Conservation (phyloP, 2,329 filamentous ascomycete genomes). For the Neonectria punicea region DNA sequence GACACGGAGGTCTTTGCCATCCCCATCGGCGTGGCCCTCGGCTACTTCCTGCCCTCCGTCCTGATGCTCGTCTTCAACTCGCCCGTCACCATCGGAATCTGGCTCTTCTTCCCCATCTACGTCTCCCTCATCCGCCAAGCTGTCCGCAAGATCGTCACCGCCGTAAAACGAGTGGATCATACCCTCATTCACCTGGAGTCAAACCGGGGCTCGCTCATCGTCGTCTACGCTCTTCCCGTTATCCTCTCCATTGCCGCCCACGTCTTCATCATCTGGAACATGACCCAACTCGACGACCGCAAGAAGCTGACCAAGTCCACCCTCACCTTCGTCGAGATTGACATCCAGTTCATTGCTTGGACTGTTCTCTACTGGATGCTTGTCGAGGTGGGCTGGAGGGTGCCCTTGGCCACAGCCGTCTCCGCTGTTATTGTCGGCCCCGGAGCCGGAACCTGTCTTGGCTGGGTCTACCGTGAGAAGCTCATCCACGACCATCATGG, state of each 20-base stretch:
- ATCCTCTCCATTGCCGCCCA: slow-evolving; percentile 57
- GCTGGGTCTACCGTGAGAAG: slow-evolving; percentile 54
- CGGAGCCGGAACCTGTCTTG: slow-evolving; percentile 51
- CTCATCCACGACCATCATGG: slow-evolving; percentile 44
- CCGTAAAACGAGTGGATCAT: slow-evolving; percentile 42
- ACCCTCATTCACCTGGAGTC: slow-evolving; percentile 56
- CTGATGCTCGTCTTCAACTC: slow-evolving; percentile 57
- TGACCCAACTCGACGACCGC: slow-evolving; percentile 56
- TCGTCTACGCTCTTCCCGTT: slow-evolving; percentile 59
- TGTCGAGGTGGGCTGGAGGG: slow-evolving; percentile 60
- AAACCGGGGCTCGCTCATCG: slow-evolving; percentile 49
- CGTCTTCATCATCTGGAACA: slow-evolving; percentile 52
- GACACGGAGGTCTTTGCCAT: slow-evolving; percentile 68
- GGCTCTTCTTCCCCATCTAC: slow-evolving; percentile 64
- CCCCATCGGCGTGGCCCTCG: slow-evolving; percentile 58
- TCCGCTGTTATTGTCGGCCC: slow-evolving; percentile 49
- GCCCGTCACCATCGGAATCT: slow-evolving; percentile 53
- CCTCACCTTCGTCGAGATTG: slow-evolving; percentile 58
- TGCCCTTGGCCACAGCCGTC: slow-evolving; percentile 47
- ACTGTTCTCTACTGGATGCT: slow-evolving; percentile 65
- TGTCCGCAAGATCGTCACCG: slow-evolving; percentile 44
- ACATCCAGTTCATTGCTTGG: slow-evolving; percentile 56
- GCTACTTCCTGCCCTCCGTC: slow-evolving; percentile 58
- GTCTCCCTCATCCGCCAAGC: slow-evolving; percentile 56
- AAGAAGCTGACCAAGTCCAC: slow-evolving; percentile 61